A percentile compares a stretch with the other conserved stretches of the same genome.
These are phyloP conservation scores for Saturnispora serradocipensis DNA, from an alignment of 805 yeast genomes.

Conservation along the genomic window DNA sequence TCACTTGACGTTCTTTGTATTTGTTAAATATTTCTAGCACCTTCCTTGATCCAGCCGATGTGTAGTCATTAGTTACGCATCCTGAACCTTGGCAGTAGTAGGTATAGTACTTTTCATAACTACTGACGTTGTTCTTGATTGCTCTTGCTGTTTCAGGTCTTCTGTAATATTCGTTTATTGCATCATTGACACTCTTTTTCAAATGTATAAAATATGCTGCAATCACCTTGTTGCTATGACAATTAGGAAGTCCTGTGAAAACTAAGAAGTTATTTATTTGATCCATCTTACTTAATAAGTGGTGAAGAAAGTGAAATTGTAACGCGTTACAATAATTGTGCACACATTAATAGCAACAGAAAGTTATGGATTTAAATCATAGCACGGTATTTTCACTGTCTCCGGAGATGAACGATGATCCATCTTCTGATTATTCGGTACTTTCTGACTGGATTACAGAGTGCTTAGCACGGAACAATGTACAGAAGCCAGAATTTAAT, in stretches of 20 bases:
- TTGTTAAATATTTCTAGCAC: constrained; percentile 28
- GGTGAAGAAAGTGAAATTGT: background rate
- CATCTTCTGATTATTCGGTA: background rate
- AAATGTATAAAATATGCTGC: constrained; percentile 3
- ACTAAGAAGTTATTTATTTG: background rate
- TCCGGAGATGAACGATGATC: background rate
- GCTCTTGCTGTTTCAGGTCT: background rate
- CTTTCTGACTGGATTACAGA: constrained; percentile 6
- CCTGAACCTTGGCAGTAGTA: background rate
- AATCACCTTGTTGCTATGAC: background rate
- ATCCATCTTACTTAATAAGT: background rate
- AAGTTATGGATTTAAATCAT: background rate
- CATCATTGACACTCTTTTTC: constrained; percentile 5
- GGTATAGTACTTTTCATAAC: background rate
- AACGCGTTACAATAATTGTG: background rate
- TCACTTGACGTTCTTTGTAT: constrained; percentile 20
- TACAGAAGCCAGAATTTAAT: background rate
- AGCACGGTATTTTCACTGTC: background rate
- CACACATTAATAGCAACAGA: background rate
- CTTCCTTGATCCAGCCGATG: background rate
- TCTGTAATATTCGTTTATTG: constrained; percentile 9
- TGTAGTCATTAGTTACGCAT: background rate
- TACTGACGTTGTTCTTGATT: background rate
- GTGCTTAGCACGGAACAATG: background rate
- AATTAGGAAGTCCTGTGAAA: background rate